Evolutionary conservation across 2,329 filamentous ascomycete genomes (phyloP).

Genomic region (Diaporthe eres): DNA sequence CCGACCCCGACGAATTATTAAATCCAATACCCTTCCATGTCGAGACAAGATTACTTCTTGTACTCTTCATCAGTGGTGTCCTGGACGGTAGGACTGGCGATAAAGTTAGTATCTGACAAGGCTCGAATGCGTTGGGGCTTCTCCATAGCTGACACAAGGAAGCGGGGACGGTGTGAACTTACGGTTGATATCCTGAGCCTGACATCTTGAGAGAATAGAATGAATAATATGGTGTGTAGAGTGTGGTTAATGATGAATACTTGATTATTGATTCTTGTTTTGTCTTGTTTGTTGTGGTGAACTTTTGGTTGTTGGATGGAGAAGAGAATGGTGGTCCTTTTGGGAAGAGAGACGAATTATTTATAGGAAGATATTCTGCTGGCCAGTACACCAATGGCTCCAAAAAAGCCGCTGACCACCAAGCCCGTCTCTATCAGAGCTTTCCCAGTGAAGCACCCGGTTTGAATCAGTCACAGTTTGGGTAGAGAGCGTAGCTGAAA

Average conservation of each 20-base stretch:
- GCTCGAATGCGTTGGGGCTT: too few relatives aligned
- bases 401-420: background rate
- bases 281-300: background rate
- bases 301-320: background rate
- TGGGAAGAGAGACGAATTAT: background rate
- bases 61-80: slow-evolving; percentile 22
- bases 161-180: background rate
- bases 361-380: background rate
- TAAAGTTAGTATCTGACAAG: background rate
- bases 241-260: background rate
- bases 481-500: background rate
- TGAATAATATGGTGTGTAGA: background rate
- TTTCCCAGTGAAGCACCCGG: background rate
- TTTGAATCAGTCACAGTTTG: background rate
- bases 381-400: background rate
- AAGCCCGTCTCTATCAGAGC: background rate
- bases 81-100: slow-evolving; percentile 10
- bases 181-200: slow-evolving; percentile 19
- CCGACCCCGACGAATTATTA: background rate
- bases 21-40: background rate
- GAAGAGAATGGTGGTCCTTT: background rate
- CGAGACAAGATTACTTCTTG: slow-evolving; percentile 10
- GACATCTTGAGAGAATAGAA: background rate
- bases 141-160: background rate
- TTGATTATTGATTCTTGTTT: background rate